Base-by-base conservation (phyloP, 192 early-diverging fungal species). In the Linnemannia hyalina region DNA sequence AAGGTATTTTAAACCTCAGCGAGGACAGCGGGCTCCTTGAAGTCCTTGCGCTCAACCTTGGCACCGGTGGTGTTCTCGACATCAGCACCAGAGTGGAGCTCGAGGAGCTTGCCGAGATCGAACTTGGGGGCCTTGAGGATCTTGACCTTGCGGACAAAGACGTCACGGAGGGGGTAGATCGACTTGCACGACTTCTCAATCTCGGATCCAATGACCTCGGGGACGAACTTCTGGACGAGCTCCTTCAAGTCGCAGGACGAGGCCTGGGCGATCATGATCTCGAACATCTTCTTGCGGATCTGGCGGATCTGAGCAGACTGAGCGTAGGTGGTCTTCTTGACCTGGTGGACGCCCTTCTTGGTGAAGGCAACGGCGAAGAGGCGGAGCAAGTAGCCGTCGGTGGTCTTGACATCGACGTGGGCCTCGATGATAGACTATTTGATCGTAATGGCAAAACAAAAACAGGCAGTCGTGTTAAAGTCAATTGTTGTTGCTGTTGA, bases 221-320 rank as follows among this genome's bases (percentile, higher is more conserved):
- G 93, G 83, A 97, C 95, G 89, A 99, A 95, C 96, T 99, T 99
- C 88, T 93, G 90, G 88, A 99, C 96, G 38, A 99, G 91, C 89
- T 97, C 97, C 93, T 97, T 97, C 90, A 99, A 93, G 90, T 98
- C 97, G 92, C 95, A 95, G 35, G 93, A 88, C 80, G 93, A 77
- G 71, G 95, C 95, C 93, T 98, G 96, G 75, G 92, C 90, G 82
- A 89, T 93, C 93, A 99, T 97, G 92, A 99, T 96, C 92, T 99
- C 99, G 90, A 97, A 97, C 97, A 99, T 99, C 97, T 99, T 99
- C 95, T 99, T 98, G 92, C 99, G 97, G 92, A 99, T 99, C 89
- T 93, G 92, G 80, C 96, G 96, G 93, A 99, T 97, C 93, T 99
- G 99, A 77, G 97, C 93, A 83, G 94, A 92, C 91, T 97, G 95